Percentiles rank a stretch among this genome's conserved stretches.
phyloP scores from a whole-genome alignment of 2,329 filamentous ascomycete genomes.

The Bipolaris gigantea region DNA sequence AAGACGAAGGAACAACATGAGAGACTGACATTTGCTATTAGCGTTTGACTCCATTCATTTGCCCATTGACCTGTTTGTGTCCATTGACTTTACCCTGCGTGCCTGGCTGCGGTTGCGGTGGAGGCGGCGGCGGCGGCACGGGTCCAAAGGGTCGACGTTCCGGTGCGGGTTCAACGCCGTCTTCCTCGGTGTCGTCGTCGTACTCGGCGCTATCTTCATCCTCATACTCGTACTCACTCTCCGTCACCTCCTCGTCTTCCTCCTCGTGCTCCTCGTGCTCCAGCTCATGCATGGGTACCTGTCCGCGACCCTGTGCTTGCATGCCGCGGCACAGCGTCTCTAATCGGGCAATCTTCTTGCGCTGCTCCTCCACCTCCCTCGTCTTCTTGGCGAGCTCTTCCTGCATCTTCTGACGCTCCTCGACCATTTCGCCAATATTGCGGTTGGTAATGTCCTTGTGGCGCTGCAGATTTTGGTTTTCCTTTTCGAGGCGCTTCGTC shows the following conservation, averaged over 20 bases:
- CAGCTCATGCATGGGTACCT: conserved; percentile 56
- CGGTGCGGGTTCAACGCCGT: conserved; percentile 45
- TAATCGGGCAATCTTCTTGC: conserved; percentile 85
- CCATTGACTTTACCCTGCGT: conserved; percentile 42
- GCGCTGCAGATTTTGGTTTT: conserved; percentile 86
- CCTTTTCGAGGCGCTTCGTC: conserved; percentile 93
- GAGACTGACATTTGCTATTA: conserved; percentile 26
- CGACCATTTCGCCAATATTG: conserved; percentile 96
- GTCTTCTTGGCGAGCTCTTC: conserved; percentile 73
- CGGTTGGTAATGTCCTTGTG: conserved; percentile 93
- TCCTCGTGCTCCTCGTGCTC: conserved; percentile 33
- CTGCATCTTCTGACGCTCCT: conserved; percentile 78
- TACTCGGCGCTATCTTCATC: conserved; percentile 55
- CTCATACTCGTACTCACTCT: conserved; percentile 48
- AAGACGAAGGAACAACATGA: conserved; percentile 2
- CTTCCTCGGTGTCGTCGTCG: conserved; percentile 61
- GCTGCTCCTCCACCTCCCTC: conserved; percentile 75
- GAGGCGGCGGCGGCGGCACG: conserved; percentile 44
- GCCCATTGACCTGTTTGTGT: conserved; percentile 44
- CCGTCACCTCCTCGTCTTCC: conserved; percentile 59
- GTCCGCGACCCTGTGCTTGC: conserved; percentile 88
- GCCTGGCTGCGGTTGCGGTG: conserved; percentile 36
- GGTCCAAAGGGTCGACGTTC: conserved; percentile 42
- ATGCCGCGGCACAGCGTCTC: conserved; percentile 94
- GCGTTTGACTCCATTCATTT: conserved; percentile 46